Conservation (phyloP, 2,329 filamentous ascomycete genomes). For the Stagonosporopsis chrysanthemi region DNA sequence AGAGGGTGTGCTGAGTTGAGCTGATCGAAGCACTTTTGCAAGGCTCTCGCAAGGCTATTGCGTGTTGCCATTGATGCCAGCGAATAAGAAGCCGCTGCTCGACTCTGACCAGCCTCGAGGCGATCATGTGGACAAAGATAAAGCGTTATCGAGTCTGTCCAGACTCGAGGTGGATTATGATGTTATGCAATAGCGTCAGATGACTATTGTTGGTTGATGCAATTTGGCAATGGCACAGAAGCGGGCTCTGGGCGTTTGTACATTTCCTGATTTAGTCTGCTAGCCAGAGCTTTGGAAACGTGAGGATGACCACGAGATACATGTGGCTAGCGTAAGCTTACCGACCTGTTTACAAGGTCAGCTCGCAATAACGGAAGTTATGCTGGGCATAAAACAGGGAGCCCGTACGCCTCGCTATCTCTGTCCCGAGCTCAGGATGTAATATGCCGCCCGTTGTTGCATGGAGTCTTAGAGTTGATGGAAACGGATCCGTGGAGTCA, state of each 20-base stretch:
- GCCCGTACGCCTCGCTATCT: neutral
- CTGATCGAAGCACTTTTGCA: constrained; percentile 28
- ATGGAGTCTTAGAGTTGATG: neutral
- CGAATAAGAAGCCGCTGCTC: constrained; percentile 33
- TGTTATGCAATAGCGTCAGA: constrained; percentile 38
- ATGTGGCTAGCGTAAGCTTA: constrained; percentile 4
- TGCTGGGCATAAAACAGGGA: constrained; percentile 1
- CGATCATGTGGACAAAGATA: constrained; percentile 37
- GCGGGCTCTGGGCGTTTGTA: constrained; percentile 1
- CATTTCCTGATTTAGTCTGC: neutral
- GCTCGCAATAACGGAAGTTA: neutral
- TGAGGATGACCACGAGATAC: neutral
- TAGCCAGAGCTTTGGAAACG: neutral
- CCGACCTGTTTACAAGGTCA: constrained; percentile 3
- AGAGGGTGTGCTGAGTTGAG: constrained; percentile 16
- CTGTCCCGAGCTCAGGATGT: neutral
- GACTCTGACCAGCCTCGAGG: constrained; percentile 17
- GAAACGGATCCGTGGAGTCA: constrained; percentile 19
- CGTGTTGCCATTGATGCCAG: constrained; percentile 23
- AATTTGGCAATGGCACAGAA: neutral
- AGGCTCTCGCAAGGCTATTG: constrained; percentile 34
- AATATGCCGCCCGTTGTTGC: neutral
- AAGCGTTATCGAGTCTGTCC: constrained; percentile 25
- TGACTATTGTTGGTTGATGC: constrained; percentile 29
- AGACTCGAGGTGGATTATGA: constrained; percentile 30